Base-by-base conservation (phyloP, 257 asterid genomes). In the Haberlea rhodopensis region DNA sequence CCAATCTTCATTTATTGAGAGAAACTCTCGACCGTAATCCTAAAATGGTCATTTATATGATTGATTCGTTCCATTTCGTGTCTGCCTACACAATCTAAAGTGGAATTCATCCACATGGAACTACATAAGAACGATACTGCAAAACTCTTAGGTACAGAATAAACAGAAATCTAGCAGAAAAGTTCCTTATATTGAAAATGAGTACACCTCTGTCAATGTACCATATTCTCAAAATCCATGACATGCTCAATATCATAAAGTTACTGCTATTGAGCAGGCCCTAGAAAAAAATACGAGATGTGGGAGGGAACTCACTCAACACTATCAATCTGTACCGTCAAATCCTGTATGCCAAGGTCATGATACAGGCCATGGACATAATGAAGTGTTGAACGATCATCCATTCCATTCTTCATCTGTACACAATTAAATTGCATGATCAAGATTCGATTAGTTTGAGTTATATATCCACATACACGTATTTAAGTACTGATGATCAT, bases 311-410 rank as follows among this genome's bases (percentile, higher is more conserved):
- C 57, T 6, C 34, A 21, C 52, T 80, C 73, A 78, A 78, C 71
- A 37, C 56, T 53, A 57, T 89, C 91, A 8, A 78, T 78, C 73
- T 92, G 90, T 60, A 92, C 88, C 0, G 97, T 85, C 81, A 92
- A 74, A 69, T 89, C 91, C 62, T 87, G 95, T 45, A 89, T 84
- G 21, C 97, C 99, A 43, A 92, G 68, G 15, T 92, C 99, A 66
- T 82, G 97, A 74, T 87, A 89, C 78, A 92, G 62, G 10, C 89
- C 76, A 60, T 86, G 99, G 61, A 89, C 86, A 34, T 82, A 84
- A 49, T 84, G 95, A 57, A 87, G 86, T 63, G 84, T 67, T 0
- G 83, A 79, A 24, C 70, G 81, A 70, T 87, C 94, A n/a, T 89
- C 91, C 21, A 65, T 63, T 64, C 94, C 97, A 71, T 71, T 65